Conservation (phyloP, 2,329 filamentous ascomycete genomes). For the Paramyrothecium sp. region DNA sequence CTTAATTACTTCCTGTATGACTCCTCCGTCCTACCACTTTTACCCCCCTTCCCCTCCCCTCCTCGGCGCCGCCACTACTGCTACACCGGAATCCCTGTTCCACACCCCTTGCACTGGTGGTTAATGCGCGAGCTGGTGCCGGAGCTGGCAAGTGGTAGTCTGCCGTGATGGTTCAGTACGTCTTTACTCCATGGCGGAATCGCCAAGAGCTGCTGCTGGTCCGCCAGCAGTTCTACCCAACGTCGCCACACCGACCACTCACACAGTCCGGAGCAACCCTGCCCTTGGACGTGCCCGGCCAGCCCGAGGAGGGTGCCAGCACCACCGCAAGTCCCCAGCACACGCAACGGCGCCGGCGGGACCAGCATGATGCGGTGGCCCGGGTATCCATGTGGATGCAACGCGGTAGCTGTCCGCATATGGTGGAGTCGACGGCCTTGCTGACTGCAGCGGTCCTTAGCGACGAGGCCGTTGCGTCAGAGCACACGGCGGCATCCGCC, state of each 20-base stretch:
- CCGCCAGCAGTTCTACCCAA: constrained; percentile 70
- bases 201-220: constrained; percentile 64
- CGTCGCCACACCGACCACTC: constrained; percentile 14
- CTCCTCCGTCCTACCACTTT: too few relatives aligned
- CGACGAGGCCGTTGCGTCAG: constrained; percentile 44
- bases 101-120: too few relatives aligned
- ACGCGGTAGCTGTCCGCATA: constrained; percentile 72
- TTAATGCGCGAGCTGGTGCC: too few relatives aligned
- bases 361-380: constrained; percentile 50
- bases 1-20: too few relatives aligned
- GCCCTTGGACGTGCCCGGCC: not conserved
- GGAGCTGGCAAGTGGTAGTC: too few relatives aligned
- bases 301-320: constrained; percentile 1
- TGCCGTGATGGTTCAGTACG: constrained; percentile 65
- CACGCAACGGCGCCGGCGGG: constrained; percentile 14
- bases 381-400: constrained; percentile 68
- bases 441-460: constrained; percentile 67
- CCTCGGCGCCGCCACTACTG: not conserved
- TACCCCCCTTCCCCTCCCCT: not conserved
- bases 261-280: not conserved
- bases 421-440: constrained; percentile 76
- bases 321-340: constrained; percentile 5
- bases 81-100: not conserved
- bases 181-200: constrained; percentile 72
- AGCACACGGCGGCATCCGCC: constrained; percentile 35